Evolutionary conservation across 495 filamentous ascomycete species (phyloP), one percentile per base, ranked within the genome.

Genomic region (Halenospora varia): DNA sequence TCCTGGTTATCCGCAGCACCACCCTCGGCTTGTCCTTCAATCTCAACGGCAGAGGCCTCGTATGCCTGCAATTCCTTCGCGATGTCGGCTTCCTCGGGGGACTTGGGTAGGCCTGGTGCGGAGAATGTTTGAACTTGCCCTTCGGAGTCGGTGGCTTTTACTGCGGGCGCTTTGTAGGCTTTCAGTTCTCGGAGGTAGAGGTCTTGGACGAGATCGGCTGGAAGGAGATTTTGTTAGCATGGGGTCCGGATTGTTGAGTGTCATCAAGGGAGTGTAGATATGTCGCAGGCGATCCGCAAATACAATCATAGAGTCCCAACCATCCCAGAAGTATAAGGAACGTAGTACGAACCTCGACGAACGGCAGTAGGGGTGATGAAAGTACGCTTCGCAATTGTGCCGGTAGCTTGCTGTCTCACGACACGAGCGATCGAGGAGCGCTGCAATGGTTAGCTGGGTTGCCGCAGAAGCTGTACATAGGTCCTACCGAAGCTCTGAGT

Each of bases 131-230:
- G 89, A 65, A 97, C 94, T 65, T 95, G 88, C 67, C 88, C 92
- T 54, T 92, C 89, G 68, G 91, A 78, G 71, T 97, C 95, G 58
- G 81, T 79, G 50, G 91, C 77, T 77, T 97, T 97, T 77, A 92
- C 66, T 50, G 86, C 80, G 19, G 87, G 75, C 39, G 88, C 80
- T 80, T 97, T 99, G 86, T 93, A 97, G 73, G 83, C 80, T 73
- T 89, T 92, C 65, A 99, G 85, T 73, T 97, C 93, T 64, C 83
- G 83, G 65, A 99, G 87, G 82, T 97, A 99, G 66, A 99, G 84
- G 62, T 97, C 93, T 77, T 96, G 94, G 63, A 99, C 87, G 62
- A 94, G 80, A 75, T 99, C 94, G 77, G 87, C 95, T 97, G 23
- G 48, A 49, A 48, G 44, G 19, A 57, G n/a, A n/a, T 55, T 11